phyloP scores from a whole-genome alignment of 768 basidiomycete genomes.

The Clitopilus hobsonii region DNA sequence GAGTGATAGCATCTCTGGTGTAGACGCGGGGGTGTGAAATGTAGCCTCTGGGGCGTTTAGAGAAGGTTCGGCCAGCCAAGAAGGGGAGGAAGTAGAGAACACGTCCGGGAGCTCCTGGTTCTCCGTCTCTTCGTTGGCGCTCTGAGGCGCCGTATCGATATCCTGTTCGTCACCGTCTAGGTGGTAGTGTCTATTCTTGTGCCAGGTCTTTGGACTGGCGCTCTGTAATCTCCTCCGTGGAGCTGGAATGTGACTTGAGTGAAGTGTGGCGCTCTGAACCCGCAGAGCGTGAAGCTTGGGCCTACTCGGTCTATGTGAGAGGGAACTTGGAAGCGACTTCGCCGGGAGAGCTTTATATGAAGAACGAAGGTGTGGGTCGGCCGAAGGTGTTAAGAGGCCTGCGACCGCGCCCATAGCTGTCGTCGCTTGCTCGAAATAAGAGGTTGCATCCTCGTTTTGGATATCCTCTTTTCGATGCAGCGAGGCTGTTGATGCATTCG shows the following conservation, averaged over 20 bases:
- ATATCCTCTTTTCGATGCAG: background rate
- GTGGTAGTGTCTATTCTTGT: constrained; percentile 13
- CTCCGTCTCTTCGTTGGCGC: background rate
- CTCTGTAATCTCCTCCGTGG: constrained; percentile 2
- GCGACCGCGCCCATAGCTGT: background rate
- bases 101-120: background rate
- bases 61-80: constrained; percentile 1
- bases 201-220: constrained; percentile 2
- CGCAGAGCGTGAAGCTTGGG: constrained; percentile 1
- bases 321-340: background rate
- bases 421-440: background rate
- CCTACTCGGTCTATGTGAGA: constrained; percentile 1
- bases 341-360: constrained; percentile 8
- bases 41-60: constrained; percentile 1
- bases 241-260: background rate
- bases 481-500: background rate
- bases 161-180: constrained; percentile 6
- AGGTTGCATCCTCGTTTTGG: background rate
- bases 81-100: background rate
- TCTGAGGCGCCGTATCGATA: background rate
- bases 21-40: background rate
- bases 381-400: background rate
- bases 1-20: constrained; percentile 1
- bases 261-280: constrained; percentile 1
- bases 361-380: constrained; percentile 6